A percentile compares a stretch with the other conserved stretches of the same genome.
Conservation (phyloP, 2,329 filamentous ascomycete genomes). For the Basipetospora chlamydospora region DNA sequence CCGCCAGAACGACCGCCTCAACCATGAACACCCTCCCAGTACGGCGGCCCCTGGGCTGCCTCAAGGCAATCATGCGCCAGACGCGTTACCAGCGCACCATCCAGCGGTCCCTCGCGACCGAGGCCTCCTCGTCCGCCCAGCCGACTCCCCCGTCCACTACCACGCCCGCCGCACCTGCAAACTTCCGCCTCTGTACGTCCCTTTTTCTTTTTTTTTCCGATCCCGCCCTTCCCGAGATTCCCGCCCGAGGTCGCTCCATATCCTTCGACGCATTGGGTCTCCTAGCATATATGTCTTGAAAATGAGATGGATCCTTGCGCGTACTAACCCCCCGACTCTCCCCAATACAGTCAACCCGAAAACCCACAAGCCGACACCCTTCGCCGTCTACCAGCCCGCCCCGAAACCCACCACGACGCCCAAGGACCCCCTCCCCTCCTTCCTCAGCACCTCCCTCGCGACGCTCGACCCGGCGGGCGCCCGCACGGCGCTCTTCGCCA, state of each 20-base stretch:
- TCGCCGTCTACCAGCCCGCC: constrained; percentile 10
- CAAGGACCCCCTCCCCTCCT: constrained; percentile 47
- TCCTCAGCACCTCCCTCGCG: constrained; percentile 55
- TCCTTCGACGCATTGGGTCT: not conserved
- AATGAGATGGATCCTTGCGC: too few species aligned
- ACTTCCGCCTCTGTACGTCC: constrained; percentile 16
- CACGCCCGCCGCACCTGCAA: constrained; percentile 18
- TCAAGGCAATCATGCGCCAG: constrained; percentile 50
- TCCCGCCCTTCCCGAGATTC: not conserved
- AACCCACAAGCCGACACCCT: constrained; percentile 8
- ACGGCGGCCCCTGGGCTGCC: constrained; percentile 55
- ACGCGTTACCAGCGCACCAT: constrained; percentile 31
- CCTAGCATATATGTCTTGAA: too few species aligned
- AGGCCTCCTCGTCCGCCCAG: constrained; percentile 19
- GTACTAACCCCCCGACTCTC: too few species aligned
- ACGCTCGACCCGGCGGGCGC: constrained; percentile 74
- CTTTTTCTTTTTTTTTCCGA: not conserved
- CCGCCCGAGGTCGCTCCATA: too few species aligned
- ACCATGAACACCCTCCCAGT: constrained; percentile 46
- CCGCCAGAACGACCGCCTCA: constrained; percentile 7
- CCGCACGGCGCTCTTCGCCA: constrained; percentile 68
- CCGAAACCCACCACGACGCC: constrained; percentile 5
- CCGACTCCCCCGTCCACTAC: constrained; percentile 11
- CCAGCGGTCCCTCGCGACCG: constrained; percentile 7
- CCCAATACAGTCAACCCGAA: constrained; percentile 1